A percentile compares a stretch with the other conserved stretches of the same genome.
Evolutionary conservation across 768 basidiomycete genomes (phyloP).

Genomic region (Boletus vermiculosoides): DNA sequence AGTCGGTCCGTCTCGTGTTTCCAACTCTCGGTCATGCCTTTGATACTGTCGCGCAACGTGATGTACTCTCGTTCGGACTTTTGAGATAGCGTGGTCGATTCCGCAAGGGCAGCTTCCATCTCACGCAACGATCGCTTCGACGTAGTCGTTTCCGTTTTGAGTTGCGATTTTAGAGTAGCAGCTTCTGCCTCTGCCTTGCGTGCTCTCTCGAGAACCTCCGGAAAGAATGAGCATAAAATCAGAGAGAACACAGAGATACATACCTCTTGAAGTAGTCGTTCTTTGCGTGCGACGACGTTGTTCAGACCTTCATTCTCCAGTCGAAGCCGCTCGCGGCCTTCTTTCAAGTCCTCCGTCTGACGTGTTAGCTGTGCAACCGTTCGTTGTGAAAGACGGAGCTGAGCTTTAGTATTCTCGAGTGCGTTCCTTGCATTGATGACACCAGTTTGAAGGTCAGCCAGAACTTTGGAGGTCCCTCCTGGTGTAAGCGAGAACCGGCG

Average conservation of each 20-base stretch:
- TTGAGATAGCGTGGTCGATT: constrained; percentile 74
- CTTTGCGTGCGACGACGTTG: constrained; percentile 85
- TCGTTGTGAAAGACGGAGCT: constrained; percentile 77
- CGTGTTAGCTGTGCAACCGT: constrained; percentile 82
- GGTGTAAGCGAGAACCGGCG: constrained; percentile 64
- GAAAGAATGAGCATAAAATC: constrained; percentile 1
- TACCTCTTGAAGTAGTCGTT: constrained; percentile 83
- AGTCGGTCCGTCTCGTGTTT: constrained; percentile 71
- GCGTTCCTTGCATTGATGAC: constrained; percentile 76
- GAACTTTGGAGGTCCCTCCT: constrained; percentile 81
- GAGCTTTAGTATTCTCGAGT: constrained; percentile 82
- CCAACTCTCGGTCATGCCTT: constrained; percentile 69
- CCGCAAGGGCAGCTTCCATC: constrained; percentile 71
- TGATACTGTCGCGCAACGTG: constrained; percentile 73
- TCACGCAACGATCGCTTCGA: constrained; percentile 77
- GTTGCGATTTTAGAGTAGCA: constrained; percentile 59
- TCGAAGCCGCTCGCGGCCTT: constrained; percentile 76
- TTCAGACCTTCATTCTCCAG: constrained; percentile 87
- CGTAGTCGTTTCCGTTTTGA: constrained; percentile 69
- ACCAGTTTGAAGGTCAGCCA: constrained; percentile 84
- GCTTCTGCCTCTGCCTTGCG: constrained; percentile 84
- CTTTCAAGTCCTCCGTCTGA: constrained; percentile 86
- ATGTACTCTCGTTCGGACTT: constrained; percentile 84
- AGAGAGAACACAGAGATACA: constrained; percentile 11
- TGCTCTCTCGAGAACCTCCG: constrained; percentile 75